These are phyloP conservation scores for Prunella vulgaris DNA, from an alignment of 257 asterid species.

Conservation along the genomic window DNA sequence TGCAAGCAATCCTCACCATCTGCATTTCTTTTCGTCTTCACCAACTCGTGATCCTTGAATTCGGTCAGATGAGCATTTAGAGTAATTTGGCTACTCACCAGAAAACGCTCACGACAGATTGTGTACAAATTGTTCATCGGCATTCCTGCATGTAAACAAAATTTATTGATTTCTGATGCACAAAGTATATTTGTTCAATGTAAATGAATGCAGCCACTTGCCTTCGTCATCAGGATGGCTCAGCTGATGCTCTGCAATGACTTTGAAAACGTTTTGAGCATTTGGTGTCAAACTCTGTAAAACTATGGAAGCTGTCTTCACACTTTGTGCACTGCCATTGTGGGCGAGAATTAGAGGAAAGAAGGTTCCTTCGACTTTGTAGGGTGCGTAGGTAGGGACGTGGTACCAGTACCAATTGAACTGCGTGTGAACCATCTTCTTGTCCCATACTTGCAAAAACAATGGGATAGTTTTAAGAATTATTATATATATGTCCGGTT, in stretches of 20 bases:
- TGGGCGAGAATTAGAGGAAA: constrained; percentile 80
- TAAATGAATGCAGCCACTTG: constrained; percentile 29
- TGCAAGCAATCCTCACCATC: constrained; percentile 86
- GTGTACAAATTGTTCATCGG: constrained; percentile 64
- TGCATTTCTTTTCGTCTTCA: constrained; percentile 65
- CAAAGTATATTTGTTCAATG: not conserved
- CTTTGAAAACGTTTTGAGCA: constrained; percentile 83
- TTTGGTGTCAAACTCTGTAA: constrained; percentile 91
- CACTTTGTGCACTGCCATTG: constrained; percentile 62
- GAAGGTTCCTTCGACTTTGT: constrained; percentile 81
- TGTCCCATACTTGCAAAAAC: constrained; percentile 76
- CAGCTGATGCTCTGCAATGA: constrained; percentile 73
- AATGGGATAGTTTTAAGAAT: constrained; percentile 10
- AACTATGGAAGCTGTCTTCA: constrained; percentile 87
- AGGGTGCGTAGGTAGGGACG: constrained; percentile 86
- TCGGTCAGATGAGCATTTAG: constrained; percentile 90
- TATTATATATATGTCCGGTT: not conserved
- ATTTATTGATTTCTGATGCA: not conserved
- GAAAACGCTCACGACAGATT: constrained; percentile 72
- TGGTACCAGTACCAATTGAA: constrained; percentile 98
- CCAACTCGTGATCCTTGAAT: constrained; percentile 90
- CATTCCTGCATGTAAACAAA: constrained; percentile 52
- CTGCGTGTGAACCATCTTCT: constrained; percentile 95
- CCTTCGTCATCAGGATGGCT: constrained; percentile 87
- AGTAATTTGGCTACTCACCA: constrained; percentile 87